Conservation (phyloP, 2,329 filamentous ascomycete species). For the Lasiodiplodia citricola region DNA sequence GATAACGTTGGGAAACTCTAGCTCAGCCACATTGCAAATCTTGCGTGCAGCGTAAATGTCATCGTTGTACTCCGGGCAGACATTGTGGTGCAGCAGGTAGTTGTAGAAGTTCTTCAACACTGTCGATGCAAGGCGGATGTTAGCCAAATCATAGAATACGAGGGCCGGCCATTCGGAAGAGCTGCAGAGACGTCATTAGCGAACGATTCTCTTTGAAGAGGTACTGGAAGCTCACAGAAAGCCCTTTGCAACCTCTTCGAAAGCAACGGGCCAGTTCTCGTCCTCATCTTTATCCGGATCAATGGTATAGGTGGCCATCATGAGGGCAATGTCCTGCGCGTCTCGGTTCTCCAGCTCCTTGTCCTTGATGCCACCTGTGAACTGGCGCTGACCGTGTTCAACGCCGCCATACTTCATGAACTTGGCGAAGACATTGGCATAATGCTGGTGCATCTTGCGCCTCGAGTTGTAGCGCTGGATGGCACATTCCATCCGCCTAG, state of each 20-base stretch:
- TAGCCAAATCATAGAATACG: slow-evolving; percentile 57
- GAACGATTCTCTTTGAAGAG: background rate
- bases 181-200: slow-evolving; percentile 47
- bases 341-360: slow-evolving; percentile 68
- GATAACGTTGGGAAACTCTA: slow-evolving; percentile 68
- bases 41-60: slow-evolving; percentile 70
- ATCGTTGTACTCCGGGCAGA: slow-evolving; percentile 78
- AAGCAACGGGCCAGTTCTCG: slow-evolving; percentile 77
- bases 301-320: slow-evolving; percentile 68
- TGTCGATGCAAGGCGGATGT: slow-evolving; percentile 64
- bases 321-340: slow-evolving; percentile 67
- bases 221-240: slow-evolving; percentile 67
- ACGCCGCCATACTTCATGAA: slow-evolving; percentile 87
- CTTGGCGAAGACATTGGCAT: slow-evolving; percentile 71
- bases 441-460: slow-evolving; percentile 72
- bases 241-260: slow-evolving; percentile 74
- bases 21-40: slow-evolving; percentile 69
- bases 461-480: slow-evolving; percentile 80
- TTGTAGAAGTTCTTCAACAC: slow-evolving; percentile 86
- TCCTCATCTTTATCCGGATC: slow-evolving; percentile 54
- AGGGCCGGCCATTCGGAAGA: slow-evolving; percentile 61
- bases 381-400: slow-evolving; percentile 65
- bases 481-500: slow-evolving; percentile 75
- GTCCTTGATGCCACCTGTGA: slow-evolving; percentile 64
- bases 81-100: slow-evolving; percentile 82